Evolutionary conservation across 2,329 filamentous ascomycete species (phyloP).

Genomic region (Penicillium psychrosexuale): DNA sequence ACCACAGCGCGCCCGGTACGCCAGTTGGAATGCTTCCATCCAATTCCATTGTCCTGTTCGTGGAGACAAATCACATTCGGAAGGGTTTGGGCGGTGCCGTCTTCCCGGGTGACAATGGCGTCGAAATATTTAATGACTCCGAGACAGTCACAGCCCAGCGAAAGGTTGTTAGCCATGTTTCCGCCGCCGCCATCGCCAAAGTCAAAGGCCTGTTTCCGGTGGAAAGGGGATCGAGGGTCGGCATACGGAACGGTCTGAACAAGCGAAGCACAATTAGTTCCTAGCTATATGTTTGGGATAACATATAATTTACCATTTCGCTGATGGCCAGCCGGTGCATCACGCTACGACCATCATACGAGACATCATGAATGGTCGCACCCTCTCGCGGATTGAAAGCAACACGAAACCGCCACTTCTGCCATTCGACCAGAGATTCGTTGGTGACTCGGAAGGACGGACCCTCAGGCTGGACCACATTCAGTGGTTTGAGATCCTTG

Average conservation of each 20-base stretch:
- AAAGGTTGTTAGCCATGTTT: constrained; percentile 66
- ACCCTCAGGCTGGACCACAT: constrained; percentile 68
- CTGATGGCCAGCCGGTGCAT: constrained; percentile 65
- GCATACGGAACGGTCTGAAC: constrained; percentile 57
- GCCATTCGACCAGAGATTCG: constrained; percentile 52
- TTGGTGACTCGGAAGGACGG: constrained; percentile 56
- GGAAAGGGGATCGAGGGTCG: constrained; percentile 63
- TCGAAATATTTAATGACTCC: constrained; percentile 67
- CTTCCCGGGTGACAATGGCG: constrained; percentile 51
- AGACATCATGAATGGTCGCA: constrained; percentile 66
- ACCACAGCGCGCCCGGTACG: constrained; percentile 61
- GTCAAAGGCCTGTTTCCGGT: constrained; percentile 69
- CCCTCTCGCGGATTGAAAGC: constrained; percentile 60
- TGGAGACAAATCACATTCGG: constrained; percentile 65
- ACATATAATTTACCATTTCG: constrained; percentile 57
- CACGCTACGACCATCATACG: constrained; percentile 63
- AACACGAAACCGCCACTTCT: constrained; percentile 68
- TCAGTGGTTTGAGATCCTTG: constrained; percentile 63
- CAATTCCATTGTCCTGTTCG: constrained; percentile 64
- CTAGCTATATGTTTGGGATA: background rate
- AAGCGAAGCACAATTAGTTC: background rate
- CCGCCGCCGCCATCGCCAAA: constrained; percentile 68
- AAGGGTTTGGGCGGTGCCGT: constrained; percentile 55
- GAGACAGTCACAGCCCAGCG: constrained; percentile 47
- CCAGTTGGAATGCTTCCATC: constrained; percentile 68